phyloP scores from a whole-genome alignment of 352 stramenopile species.

The Phytopythium montanum region DNA sequence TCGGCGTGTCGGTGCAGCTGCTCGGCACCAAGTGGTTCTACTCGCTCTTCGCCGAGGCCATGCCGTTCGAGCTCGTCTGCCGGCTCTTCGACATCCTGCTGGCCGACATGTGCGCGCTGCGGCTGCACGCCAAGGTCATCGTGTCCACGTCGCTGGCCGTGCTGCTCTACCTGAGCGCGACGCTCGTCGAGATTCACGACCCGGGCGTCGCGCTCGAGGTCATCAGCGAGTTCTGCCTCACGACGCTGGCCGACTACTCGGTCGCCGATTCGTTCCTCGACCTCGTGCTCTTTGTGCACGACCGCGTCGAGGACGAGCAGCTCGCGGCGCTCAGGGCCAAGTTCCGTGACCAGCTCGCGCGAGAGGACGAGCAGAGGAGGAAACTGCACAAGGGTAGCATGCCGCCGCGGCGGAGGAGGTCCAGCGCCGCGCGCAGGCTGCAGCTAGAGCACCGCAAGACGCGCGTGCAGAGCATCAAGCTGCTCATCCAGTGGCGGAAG shows the following conservation, averaged over 20 bases:
- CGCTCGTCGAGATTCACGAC: slow-evolving; percentile 69
- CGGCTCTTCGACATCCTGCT: slow-evolving; percentile 76
- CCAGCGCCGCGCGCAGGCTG: slow-evolving; percentile 11
- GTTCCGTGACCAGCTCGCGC: slow-evolving; percentile 54
- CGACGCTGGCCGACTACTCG: slow-evolving; percentile 66
- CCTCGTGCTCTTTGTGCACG: slow-evolving; percentile 69
- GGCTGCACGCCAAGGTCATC: slow-evolving; percentile 61
- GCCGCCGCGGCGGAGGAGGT: slow-evolving; percentile 8
- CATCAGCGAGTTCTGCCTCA: slow-evolving; percentile 76
- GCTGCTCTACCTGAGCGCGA: slow-evolving; percentile 70
- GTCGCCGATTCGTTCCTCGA: slow-evolving; percentile 72
- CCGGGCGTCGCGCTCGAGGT: slow-evolving; percentile 73
- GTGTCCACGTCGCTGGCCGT: slow-evolving; percentile 71
- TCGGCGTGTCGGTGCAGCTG: slow-evolving; percentile 71
- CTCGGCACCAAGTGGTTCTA: slow-evolving; percentile 86
- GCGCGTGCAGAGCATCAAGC: slow-evolving; percentile 56
- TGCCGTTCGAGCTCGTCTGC: slow-evolving; percentile 77
- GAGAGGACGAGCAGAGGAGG: slow-evolving; percentile 58
- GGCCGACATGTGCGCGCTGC: slow-evolving; percentile 55
- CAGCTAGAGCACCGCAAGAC: slow-evolving; percentile 30
- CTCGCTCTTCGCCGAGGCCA: slow-evolving; percentile 80
- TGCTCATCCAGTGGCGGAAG: slow-evolving; percentile 73
- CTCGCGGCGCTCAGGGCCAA: slow-evolving; percentile 44
- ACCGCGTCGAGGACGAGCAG: slow-evolving; percentile 55
- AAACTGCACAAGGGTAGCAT: slow-evolving; percentile 25